Base-by-base conservation (phyloP, 805 yeast species). In the Candida silvatica region DNA sequence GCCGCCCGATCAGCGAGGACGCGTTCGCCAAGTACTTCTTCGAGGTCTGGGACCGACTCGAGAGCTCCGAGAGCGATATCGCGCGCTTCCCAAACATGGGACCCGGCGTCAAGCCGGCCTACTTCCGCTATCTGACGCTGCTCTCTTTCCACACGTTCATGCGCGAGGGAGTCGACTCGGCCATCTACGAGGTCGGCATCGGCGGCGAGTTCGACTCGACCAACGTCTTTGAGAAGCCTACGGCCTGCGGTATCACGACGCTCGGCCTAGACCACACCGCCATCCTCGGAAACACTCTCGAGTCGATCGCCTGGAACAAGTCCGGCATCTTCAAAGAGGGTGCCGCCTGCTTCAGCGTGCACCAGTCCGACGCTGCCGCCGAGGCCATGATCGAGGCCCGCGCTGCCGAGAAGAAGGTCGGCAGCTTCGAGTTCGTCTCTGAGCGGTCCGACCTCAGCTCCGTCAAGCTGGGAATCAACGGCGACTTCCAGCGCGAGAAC, bases 181-280 rank as follows among this genome's bases (percentile, higher is more conserved):
- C 97, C 9, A 80, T 92, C 26, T 87, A 84, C 52, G 99, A 92
- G 56, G 99, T 94, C 20, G 99, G 99, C 17, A 95, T 92, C 32
- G 99, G 99, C 20, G 99, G 99, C 5, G 94, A 84, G 52, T 86
- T 77, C 50, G 99, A 92, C 57, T 85, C 96, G n/a, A 92, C 99
- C 9, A 92, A 92, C 54, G 71, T 92, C 2, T 73, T 92, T 32
- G 75, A 68, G 29, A 61, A 66, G 29, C 97, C 98, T 15, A 71
- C 83, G 0, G 88, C 77, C 1, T 79, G 95, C 31, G 98, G 94
- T 26, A 80, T 92, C 14, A 64, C 92, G 2, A 71, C 90, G 5
- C 60, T 92, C 40, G 98, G 97, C 1, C 80, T 92, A 29, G 99
- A 92, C 56, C 99, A 92, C 56, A 80, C 87, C 1, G 66, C 74